Evolutionary conservation across 202 grass and related monocot genomes (phyloP).

Genomic region (Bolboschoenoplectus hybrid): DNA sequence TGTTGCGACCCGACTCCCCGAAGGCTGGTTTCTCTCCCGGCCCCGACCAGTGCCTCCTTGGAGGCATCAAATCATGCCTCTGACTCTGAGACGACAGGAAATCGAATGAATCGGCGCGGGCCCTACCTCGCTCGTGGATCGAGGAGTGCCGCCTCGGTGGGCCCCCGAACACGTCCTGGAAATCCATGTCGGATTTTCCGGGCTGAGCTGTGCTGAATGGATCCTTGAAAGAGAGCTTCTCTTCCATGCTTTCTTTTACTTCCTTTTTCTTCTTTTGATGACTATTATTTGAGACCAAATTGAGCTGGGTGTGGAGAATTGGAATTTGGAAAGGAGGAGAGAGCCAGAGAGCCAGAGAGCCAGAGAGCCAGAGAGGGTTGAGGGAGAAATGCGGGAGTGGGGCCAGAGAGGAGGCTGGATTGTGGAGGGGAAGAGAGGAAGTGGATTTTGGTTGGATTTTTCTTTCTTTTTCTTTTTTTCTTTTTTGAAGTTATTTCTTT

Average conservation of each 20-base stretch:
- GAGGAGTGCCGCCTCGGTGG: constrained; percentile 61
- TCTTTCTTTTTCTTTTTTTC: background rate
- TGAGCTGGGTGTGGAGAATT: background rate
- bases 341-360: no score
- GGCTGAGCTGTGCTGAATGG: constrained; percentile 36
- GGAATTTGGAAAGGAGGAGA: background rate
- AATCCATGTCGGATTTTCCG: constrained; percentile 54
- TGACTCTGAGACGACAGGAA: constrained; percentile 31
- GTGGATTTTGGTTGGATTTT: constrained; percentile 1
- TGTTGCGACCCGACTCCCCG: constrained; percentile 42
- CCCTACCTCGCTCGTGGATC: constrained; percentile 44
- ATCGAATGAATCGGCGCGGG: constrained; percentile 49
- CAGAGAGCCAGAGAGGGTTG: no score
- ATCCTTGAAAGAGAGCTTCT: constrained; percentile 25
- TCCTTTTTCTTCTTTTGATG: background rate
- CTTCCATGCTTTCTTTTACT: constrained; percentile 19
- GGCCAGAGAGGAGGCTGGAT: background rate
- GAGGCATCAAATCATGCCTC: constrained; percentile 25
- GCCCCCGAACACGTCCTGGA: constrained; percentile 82
- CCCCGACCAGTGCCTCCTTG: constrained; percentile 39
- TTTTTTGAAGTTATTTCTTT: background rate
- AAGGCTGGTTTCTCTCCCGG: constrained; percentile 70
- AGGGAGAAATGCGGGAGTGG: background rate
- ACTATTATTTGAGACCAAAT: background rate
- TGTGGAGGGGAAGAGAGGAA: constrained; percentile 24